Base-by-base conservation (phyloP, 495 filamentous ascomycete genomes). In the Penicillium manginii region DNA sequence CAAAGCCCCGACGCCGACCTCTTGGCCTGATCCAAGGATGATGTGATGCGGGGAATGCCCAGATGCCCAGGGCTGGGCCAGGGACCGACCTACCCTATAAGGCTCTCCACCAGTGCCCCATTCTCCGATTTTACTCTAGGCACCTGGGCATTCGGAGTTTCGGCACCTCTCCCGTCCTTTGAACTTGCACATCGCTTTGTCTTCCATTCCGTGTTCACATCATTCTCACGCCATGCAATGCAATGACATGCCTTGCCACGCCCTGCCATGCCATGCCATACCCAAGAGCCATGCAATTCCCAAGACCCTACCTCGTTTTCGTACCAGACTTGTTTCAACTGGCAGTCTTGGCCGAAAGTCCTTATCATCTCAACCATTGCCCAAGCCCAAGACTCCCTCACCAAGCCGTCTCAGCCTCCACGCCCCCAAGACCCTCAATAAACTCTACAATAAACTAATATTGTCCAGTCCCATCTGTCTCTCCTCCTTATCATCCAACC, bases 31-130 rank as follows among this genome's bases (percentile, higher is more conserved):
- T 53, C 31, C 49, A 39, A 47, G 37, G 39, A 63, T 64, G 64
- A 65, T 64, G 57, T 59, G 59, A 61, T 71, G 70, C 67, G 71
- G 71, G 65, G 70, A 69, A 71, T 40, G 60, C 57, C 56, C 47
- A 69, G 63, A 71, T 50, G 60, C 57, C 56, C 47, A 69, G 63
- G 53, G 55, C 61, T 67, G 50, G 67, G 59, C 58, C 12, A 48
- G 47, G 59, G 51, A 50, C 50, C 22, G 23, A 18, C 39, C 50
- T 57, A 56, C 64, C 64, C 40, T 60, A 64, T 55, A 45, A 31
- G 59, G 59, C 42, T 48, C 46, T 10, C 39, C 15, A 46, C 37
- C 1, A 31, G 19, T 39, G 15, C 23, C 14, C 17, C 22, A 19
- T 39, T 19, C 17, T 35, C 17, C 37, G 26, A 50, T 19, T 29